Evolutionary conservation across 1,284 basidiomycete species (phyloP).

Genomic region (Boletus hoseneyae): DNA sequence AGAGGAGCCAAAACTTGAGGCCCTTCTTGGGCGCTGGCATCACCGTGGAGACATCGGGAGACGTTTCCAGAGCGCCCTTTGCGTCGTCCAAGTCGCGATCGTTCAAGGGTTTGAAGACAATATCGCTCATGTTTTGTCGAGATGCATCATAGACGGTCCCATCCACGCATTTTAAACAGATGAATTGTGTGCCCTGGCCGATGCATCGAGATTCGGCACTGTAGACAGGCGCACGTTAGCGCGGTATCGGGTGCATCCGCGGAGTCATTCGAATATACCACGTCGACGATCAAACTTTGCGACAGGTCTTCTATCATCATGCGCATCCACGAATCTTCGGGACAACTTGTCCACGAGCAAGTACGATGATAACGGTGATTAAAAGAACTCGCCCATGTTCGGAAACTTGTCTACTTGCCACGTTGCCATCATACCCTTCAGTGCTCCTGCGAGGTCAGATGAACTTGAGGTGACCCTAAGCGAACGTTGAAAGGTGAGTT

Average conservation of each 20-base stretch:
- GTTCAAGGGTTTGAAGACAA: slow-evolving; percentile 1
- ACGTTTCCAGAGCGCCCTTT: background rate
- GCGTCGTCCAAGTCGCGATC: slow-evolving; percentile 1
- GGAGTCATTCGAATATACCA: background rate
- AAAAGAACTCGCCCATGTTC: background rate
- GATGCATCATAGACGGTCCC: background rate
- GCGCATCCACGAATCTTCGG: background rate
- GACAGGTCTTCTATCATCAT: slow-evolving; percentile 3
- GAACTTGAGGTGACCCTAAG: too few relatives aligned
- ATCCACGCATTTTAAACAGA: slow-evolving; percentile 1
- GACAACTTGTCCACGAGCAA: background rate
- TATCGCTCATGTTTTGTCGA: slow-evolving; percentile 4
- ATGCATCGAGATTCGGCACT: background rate
- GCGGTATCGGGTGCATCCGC: background rate
- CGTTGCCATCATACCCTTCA: too few relatives aligned
- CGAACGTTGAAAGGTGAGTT: too few relatives aligned
- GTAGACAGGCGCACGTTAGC: too few relatives aligned
- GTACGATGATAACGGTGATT: background rate
- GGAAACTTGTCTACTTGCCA: background rate
- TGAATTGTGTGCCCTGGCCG: background rate
- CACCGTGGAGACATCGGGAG: background rate
- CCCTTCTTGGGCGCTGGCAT: background rate
- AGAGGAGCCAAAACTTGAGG: slow-evolving; percentile 13
- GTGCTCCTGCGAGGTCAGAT: too few relatives aligned
- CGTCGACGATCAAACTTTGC: slow-evolving; percentile 5